Conservation (phyloP, 2,329 filamentous ascomycete genomes). For the Phaeomoniella chlamydospora region DNA sequence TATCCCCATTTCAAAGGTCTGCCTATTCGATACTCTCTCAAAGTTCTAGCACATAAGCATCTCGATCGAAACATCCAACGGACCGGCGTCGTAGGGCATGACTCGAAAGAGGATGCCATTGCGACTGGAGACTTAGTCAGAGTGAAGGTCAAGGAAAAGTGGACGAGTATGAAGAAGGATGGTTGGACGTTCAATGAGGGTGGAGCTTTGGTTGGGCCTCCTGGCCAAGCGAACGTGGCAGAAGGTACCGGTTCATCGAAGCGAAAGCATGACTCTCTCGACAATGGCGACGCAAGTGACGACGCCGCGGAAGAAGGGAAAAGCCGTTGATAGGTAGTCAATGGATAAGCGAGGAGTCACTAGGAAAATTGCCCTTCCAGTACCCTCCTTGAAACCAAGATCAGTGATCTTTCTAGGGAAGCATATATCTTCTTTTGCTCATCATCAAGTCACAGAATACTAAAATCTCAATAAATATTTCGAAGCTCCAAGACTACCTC, state of each 20-base stretch:
- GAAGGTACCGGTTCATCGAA: conserved; percentile 16
- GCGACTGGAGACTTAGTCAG: conserved; percentile 78
- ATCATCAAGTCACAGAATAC: too few species aligned
- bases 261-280: conserved; percentile 7
- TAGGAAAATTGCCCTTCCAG: too few species aligned
- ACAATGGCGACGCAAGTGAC: too few species aligned
- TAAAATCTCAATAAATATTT: too few species aligned
- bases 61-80: conserved; percentile 69
- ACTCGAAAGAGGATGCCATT: conserved; percentile 81
- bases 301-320: too few species aligned
- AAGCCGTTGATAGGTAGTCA: too few species aligned
- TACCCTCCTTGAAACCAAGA: too few species aligned
- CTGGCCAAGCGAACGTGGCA: neutral
- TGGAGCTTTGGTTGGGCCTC: conserved; percentile 23
- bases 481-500: too few species aligned
- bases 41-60: conserved; percentile 53
- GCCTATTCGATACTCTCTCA: conserved; percentile 66
- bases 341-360: too few species aligned
- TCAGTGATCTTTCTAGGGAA: too few species aligned
- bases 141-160: conserved; percentile 53
- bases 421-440: too few species aligned
- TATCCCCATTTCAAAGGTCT: conserved; percentile 67
- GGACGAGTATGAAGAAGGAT: conserved; percentile 48
- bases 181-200: conserved; percentile 53
- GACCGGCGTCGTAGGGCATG: conserved; percentile 57